Evolutionary conservation across 2,329 filamentous ascomycete species (phyloP), one percentile per base, ranked within the genome.

Genomic region (Aspergillus intermedius): DNA sequence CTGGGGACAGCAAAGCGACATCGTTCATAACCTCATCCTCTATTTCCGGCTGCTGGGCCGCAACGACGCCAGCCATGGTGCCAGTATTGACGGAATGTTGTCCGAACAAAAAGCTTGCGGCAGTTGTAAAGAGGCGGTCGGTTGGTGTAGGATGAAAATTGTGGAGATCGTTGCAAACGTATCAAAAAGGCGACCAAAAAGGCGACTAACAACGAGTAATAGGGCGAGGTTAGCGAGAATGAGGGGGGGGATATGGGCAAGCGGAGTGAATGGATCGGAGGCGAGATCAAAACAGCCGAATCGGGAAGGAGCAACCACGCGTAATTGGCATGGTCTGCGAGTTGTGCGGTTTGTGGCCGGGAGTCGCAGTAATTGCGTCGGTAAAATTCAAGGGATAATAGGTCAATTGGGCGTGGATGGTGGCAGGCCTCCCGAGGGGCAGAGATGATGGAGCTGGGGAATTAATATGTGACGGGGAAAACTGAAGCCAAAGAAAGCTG

Each of bases 1-100:
- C 42, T 1, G 48, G 4, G 35, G 52, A 47, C 4, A 49, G 13
- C 13, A 51, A n/a, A 46, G 44, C 47, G 28, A 43, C 45, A 39
- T 59, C 52, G 12, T 32, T 41, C 52, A 54, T 49, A 23, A 13
- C 13, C 15, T 39, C 32, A 42, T 58, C 49, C 45, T 50, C 55
- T 51, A 44, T 42, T 13, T 50, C 40, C 7, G 21, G 45, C 22
- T 49, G 49, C 23, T 49, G 37, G 23, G 42, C 44, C 13, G 50
- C 44, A 19, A 48, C 15, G 17, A 52, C 28, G 21, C 42, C 51
- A 40, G 52, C 37, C 55, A 58, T 59, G 35, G 17, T 43, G 48
- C 25, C 34, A 32, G 22, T 46, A 40, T 19, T 12, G 19, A 17
- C 8, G 7, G n/a, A 19, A 21, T 40, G 5, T 40, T 40, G 34